These are phyloP conservation scores for Fusarium humuli DNA, from an alignment of 2,329 filamentous ascomycete genomes.

Conservation along the genomic window DNA sequence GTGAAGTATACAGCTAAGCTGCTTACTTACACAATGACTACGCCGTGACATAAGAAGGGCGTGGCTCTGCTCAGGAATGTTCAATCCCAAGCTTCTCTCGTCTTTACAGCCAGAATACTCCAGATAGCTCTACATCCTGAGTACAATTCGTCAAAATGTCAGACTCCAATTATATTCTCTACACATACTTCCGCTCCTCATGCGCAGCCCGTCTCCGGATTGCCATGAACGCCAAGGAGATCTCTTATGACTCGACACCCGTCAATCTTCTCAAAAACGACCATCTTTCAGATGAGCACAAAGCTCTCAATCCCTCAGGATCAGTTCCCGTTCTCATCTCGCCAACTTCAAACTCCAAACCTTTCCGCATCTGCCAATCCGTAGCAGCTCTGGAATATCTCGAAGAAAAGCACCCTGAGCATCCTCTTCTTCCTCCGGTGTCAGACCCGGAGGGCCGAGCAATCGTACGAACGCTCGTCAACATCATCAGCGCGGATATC, in stretches of 20 bases:
- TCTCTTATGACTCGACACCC: slow-evolving; percentile 59
- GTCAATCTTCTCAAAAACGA: slow-evolving; percentile 67
- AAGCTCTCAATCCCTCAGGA: slow-evolving; percentile 62
- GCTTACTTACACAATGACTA: not conserved
- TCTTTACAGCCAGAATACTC: too few relatives aligned
- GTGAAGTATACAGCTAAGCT: not conserved
- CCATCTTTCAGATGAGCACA: slow-evolving; percentile 60
- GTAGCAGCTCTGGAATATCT: slow-evolving; percentile 72
- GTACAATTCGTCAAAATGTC: slow-evolving; percentile 39
- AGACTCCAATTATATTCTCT: slow-evolving; percentile 55
- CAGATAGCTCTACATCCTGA: too few relatives aligned
- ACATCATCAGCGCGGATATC: slow-evolving; percentile 67
- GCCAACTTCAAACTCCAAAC: slow-evolving; percentile 41
- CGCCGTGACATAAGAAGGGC: slow-evolving; percentile 39
- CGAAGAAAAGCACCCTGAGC: slow-evolving; percentile 63
- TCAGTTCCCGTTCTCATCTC: slow-evolving; percentile 66
- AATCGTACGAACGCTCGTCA: slow-evolving; percentile 62
- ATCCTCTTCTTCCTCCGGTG: slow-evolving; percentile 62
- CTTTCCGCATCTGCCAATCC: slow-evolving; percentile 65
- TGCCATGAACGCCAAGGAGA: slow-evolving; percentile 65
- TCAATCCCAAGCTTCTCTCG: accelerated
- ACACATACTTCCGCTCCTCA: slow-evolving; percentile 72
- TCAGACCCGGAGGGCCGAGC: slow-evolving; percentile 58
- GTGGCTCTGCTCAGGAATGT: not conserved
- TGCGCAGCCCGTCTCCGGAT: slow-evolving; percentile 72